Base-by-base conservation (phyloP, 108 stramenopile species). In the Cyclotella distinguenda region DNA sequence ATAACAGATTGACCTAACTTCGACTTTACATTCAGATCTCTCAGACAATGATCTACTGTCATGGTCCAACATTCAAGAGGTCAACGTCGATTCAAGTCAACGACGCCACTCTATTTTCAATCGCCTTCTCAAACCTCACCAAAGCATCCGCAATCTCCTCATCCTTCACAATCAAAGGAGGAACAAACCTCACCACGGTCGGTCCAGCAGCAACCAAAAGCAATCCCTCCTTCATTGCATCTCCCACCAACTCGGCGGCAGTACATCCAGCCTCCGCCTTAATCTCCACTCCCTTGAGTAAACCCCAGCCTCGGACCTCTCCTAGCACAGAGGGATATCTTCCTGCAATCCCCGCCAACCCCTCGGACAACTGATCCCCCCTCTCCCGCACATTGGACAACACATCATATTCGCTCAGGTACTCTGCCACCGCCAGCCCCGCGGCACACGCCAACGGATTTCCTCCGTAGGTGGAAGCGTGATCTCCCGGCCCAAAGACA, bases 401-500 rank as follows among this genome's bases (percentile, higher is more conserved):
- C 25, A 99, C 59, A 43, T 89, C 82, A 43, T 95, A 74, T 13
- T 92, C 87, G 48, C 80, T 81, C 51, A 95, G 70, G 65, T 87
- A 86, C 55, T 90, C 68, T 10, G 96, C 91, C 40, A 98, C 96
- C 38, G 94, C 93, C 60, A 96, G 66, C 1, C 92, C 89, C 9
- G 82, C 94, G 46, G 83, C 85, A 62, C 83, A 96, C 19, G 73
- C 93, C 88, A 85, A 90, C n/a, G 80, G 97, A 91, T 94, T 99
- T 38, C 97, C 97, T 16, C 97, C 98, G 63, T 96, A 99, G 9
- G 98, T 99, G 53, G 84, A 82, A 4, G 97, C 97, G 74, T 99
- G 98, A 79, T 95, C 91, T n/a, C 98, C 98, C 12, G 97, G 97
- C 52, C 89, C 88, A 69, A 97, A 95, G 28, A 92, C 88, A 59